phyloP scores from a whole-genome alignment of 306 rosid genomes.

The Corylus avellana region DNA sequence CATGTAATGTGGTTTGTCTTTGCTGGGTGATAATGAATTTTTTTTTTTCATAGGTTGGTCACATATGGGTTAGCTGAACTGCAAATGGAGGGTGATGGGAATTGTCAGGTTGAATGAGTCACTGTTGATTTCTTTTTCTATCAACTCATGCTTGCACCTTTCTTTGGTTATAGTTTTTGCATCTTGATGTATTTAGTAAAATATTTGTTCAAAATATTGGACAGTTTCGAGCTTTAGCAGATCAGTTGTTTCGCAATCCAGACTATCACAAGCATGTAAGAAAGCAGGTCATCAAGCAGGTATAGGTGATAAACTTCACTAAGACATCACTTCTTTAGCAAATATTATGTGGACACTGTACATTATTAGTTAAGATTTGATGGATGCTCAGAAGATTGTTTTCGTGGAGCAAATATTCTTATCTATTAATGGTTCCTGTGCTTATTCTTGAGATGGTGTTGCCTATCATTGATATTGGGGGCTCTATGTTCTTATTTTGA shows the following conservation, averaged over 20 bases:
- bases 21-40: conserved; percentile 19
- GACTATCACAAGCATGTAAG: conserved; percentile 95
- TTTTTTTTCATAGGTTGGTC: conserved; percentile 57
- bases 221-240: conserved; percentile 98
- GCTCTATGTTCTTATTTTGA: background rate
- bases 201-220: conserved; percentile 29
- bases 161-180: conserved; percentile 4
- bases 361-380: background rate
- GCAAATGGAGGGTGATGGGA: conserved; percentile 98
- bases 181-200: conserved; percentile 23
- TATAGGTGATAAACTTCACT: conserved; percentile 31
- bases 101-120: conserved; percentile 76
- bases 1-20: conserved; percentile 17
- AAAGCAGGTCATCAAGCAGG: conserved; percentile 91
- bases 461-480: background rate
- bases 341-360: background rate
- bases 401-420: background rate
- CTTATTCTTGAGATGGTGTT: background rate
- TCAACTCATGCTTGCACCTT: conserved; percentile 16
- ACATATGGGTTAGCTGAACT: conserved; percentile 83
- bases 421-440: background rate
- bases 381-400: background rate
- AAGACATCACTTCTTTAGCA: conserved; percentile 16
- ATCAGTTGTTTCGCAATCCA: conserved; percentile 80
- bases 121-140: conserved; percentile 10